phyloP scores from a whole-genome alignment of 495 filamentous ascomycete species.

The Cetradonia linearis region DNA sequence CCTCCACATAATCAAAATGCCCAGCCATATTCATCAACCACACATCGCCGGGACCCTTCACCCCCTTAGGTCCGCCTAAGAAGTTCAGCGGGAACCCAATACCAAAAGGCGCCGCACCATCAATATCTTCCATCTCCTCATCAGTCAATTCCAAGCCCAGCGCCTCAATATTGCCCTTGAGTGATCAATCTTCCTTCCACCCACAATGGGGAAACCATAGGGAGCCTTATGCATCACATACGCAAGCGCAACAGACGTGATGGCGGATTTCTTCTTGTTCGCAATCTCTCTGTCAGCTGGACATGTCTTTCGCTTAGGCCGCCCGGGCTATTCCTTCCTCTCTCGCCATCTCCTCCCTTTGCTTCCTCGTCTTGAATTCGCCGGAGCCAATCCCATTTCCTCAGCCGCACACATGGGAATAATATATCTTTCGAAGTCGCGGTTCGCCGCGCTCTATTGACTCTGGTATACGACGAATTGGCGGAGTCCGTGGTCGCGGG shows the following conservation, averaged over 20 bases:
- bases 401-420: constrained; percentile 54
- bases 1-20: constrained; percentile 36
- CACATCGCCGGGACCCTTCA: constrained; percentile 35
- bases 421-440: constrained; percentile 65
- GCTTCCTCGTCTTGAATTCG: constrained; percentile 45
- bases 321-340: constrained; percentile 28
- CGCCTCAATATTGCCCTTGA: constrained; percentile 53
- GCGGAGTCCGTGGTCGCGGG: constrained; percentile 50
- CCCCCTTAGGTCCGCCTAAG: constrained; percentile 23
- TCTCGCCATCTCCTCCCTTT: constrained; percentile 19
- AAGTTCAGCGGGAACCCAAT: constrained; percentile 44
- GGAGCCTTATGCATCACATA: constrained; percentile 66
- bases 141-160: constrained; percentile 43
- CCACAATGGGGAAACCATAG: constrained; percentile 68
- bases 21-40: constrained; percentile 37
- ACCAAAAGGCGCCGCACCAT: constrained; percentile 40
- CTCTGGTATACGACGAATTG: constrained; percentile 62
- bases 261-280: constrained; percentile 36
- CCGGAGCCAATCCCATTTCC: constrained; percentile 64
- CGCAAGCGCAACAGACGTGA: constrained; percentile 47
- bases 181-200: constrained; percentile 55
- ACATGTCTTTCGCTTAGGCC: constrained; percentile 35
- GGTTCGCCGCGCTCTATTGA: constrained; percentile 45
- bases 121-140: constrained; percentile 49
- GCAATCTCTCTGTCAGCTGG: constrained; percentile 47